A percentile compares a stretch with the other conserved stretches of the same genome.
These are phyloP conservation scores for Physcia stellaris DNA, from an alignment of 495 filamentous ascomycete species.

Conservation along the genomic window DNA sequence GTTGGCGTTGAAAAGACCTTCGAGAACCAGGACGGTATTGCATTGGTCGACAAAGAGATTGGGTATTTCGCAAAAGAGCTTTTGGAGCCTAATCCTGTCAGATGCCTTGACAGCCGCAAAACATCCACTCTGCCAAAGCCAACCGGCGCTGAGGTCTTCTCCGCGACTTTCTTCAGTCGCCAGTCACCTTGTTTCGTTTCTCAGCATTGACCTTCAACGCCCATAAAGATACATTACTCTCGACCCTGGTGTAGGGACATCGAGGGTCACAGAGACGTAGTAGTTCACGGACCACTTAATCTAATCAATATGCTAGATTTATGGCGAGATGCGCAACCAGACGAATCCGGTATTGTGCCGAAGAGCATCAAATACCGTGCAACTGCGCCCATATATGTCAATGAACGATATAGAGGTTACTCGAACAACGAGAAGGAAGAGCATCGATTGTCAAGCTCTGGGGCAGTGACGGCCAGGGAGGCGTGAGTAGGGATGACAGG, in stretches of 20 bases:
- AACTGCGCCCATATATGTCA: conserved; percentile 45
- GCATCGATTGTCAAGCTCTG: no score
- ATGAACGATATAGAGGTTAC: no score
- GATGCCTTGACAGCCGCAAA: conserved; percentile 15
- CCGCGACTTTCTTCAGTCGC: conserved; percentile 39
- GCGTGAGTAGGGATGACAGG: no score
- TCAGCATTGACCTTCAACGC: conserved; percentile 60
- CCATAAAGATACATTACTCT: conserved; percentile 62
- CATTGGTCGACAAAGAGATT: conserved; percentile 42
- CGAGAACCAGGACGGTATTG: conserved; percentile 33
- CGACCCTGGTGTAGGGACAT: conserved; percentile 40
- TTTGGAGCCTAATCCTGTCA: conserved; percentile 15
- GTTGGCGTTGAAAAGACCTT: conserved; percentile 50
- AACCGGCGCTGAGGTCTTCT: no score
- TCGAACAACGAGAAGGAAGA: no score
- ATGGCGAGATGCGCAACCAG: conserved; percentile 37
- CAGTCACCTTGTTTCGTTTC: conserved; percentile 52
- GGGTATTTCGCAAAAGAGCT: conserved; percentile 46
- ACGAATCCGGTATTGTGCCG: conserved; percentile 23
- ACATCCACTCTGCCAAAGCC: no score
- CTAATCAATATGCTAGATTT: conserved; percentile 49
- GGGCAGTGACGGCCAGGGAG: no score
- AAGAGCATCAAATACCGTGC: conserved; percentile 43
- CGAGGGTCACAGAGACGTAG: conserved; percentile 44
- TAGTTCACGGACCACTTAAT: conserved; percentile 53